Evolutionary conservation across 202 grass and related monocot genomes (phyloP).

Genomic region (Zizania palustris): DNA sequence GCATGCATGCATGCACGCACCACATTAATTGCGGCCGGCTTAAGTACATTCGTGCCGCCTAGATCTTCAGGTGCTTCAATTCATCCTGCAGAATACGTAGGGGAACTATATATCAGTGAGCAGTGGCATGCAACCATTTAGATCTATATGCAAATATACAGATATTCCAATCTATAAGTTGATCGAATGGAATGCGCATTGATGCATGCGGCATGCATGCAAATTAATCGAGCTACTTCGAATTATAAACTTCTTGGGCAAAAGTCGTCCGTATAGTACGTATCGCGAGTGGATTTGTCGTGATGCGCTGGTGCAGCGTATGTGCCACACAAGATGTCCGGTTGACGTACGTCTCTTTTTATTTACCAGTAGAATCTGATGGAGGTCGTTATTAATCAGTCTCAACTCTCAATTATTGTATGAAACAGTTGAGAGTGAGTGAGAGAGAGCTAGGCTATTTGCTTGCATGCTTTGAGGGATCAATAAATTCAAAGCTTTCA

Average conservation of each 20-base stretch:
- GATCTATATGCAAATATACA: not conserved
- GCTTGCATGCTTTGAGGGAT: too few species aligned
- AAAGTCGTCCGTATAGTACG: too few species aligned
- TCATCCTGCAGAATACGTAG: conserved; percentile 26
- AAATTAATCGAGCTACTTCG: not conserved
- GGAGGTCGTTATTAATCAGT: too few species aligned
- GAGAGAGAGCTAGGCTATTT: too few species aligned
- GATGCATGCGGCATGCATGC: not conserved
- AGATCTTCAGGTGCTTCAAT: conserved; percentile 49
- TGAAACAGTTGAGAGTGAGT: too few species aligned
- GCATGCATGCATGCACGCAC: not conserved
- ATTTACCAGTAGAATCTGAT: too few species aligned
- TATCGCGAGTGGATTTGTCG: not conserved
- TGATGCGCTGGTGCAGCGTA: not conserved
- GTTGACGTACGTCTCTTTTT: too few species aligned
- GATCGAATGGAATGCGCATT: not conserved
- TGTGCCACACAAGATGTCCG: not conserved
- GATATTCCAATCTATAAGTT: conserved; percentile 8
- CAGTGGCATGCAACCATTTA: not conserved
- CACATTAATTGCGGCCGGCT: too few species aligned
- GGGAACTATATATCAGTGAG: not conserved
- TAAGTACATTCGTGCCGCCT: conserved; percentile 7
- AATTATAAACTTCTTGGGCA: not conserved
- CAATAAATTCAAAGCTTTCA: too few species aligned
- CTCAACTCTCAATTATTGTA: too few species aligned